Evolutionary conservation across 257 asterid species (phyloP).

Genomic region (Penstemon barbatus): DNA sequence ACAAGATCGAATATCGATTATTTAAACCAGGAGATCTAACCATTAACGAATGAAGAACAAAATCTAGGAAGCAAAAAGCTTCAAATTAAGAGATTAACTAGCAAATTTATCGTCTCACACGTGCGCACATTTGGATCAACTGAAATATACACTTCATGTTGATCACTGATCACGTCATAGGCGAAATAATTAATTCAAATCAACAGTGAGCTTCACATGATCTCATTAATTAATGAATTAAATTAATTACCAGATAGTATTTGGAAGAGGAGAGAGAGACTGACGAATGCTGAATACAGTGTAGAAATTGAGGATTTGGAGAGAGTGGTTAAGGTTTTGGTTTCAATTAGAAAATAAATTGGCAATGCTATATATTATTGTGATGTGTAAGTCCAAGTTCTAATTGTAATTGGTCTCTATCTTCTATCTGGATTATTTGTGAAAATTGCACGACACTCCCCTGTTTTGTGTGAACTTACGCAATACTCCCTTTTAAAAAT

Average conservation of each 20-base stretch:
- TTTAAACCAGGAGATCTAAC: conserved; percentile 38
- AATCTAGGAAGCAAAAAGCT: conserved; percentile 26
- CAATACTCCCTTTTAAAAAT: too few relatives aligned
- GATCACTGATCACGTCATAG: conserved; percentile 18
- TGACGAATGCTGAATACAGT: neutral
- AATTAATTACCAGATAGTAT: conserved; percentile 31
- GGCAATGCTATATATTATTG: too few relatives aligned
- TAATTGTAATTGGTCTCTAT: too few relatives aligned
- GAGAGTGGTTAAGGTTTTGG: too few relatives aligned
- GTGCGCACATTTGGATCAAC: conserved; percentile 26
- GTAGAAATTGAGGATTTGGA: too few relatives aligned
- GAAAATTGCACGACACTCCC: too few relatives aligned
- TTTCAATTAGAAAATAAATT: too few relatives aligned
- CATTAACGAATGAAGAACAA: conserved; percentile 12
- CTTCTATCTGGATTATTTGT: too few relatives aligned
- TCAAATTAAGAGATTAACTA: conserved; percentile 10
- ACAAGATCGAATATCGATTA: conserved; percentile 17
- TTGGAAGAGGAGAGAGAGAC: neutral
- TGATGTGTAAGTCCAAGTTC: too few relatives aligned
- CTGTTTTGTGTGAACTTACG: too few relatives aligned
- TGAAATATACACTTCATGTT: conserved; percentile 12
- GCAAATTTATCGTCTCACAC: conserved; percentile 1
- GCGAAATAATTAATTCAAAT: conserved; percentile 21
- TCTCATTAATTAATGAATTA: conserved; percentile 14
- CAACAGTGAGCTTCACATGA: conserved; percentile 26